Evolutionary conservation across 2,329 filamentous ascomycete species (phyloP), one percentile per base, ranked within the genome.

Genomic region (Huntiella omanensis): DNA sequence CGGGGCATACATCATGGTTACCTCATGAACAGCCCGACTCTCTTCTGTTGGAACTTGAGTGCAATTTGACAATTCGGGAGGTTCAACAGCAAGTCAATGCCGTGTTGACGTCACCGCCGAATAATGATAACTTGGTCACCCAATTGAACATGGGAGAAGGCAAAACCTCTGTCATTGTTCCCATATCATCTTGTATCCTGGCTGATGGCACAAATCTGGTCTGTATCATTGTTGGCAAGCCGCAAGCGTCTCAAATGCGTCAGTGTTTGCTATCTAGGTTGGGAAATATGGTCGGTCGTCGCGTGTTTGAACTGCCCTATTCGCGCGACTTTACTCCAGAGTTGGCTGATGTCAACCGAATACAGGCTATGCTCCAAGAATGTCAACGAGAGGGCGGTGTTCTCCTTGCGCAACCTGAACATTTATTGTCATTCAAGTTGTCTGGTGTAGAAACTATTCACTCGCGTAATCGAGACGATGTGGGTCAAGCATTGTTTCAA

Each of bases 81-180:
- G 67, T 73, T 0, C 78, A 84, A 53, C 63, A 68, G 2, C 55
- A 68, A 2, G 74, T 84, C 43, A 72, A 77, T 0, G 40, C 47
- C 0, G 54, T 67, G 16, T 83, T 84, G 71, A 68, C 65, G 3
- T 43, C 53, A 0, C 66, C 67, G 0, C 52, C 55, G 0, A 54
- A 54, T 0, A 56, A 53, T 0, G 19, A 55, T 0, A 80, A 77
- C 51, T 56, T 65, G 0, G 68, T 77, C 0, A 68, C 81, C 62
- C 76, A 82, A 53, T 56, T 83, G 2, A 81, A 80, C 51, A 83
- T 83, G 77, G 79, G 79, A 0, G 70, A 80, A 54, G 79, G 78
- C 0, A 83, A 83, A 51, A 75, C 75, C 0, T 79, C 77, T 0
- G 71, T 82, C 1, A 83, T 86, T 42, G 65, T 79, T 0, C 79